phyloP scores from a whole-genome alignment of 176 grass and related monocot genomes.

The Rhipidocladum racemiflorum region DNA sequence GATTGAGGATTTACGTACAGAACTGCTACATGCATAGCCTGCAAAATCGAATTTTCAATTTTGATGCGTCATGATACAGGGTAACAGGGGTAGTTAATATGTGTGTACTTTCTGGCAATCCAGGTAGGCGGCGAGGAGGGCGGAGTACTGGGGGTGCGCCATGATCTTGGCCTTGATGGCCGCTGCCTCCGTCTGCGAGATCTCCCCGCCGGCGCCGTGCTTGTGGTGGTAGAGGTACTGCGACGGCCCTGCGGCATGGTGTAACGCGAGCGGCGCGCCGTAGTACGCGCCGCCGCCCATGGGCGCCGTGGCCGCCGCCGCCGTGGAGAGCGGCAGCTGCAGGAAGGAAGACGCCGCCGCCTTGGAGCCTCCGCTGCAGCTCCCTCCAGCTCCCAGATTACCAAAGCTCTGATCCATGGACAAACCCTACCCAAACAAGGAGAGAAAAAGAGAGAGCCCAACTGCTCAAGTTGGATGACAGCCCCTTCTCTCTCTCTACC shows the following conservation, averaged over 20 bases:
- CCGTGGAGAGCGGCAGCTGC: conserved; percentile 58
- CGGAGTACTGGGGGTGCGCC: conserved; percentile 81
- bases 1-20: background rate
- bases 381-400: conserved; percentile 51
- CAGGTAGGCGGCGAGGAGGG: conserved; percentile 71
- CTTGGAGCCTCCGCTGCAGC: conserved; percentile 37
- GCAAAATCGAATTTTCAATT: background rate
- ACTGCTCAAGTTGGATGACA: background rate
- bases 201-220: conserved; percentile 34
- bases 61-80: background rate
- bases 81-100: background rate
- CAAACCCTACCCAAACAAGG: conserved; percentile 14
- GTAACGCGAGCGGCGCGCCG: conserved; percentile 43
- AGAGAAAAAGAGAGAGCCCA: background rate
- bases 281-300: conserved; percentile 33
- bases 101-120: conserved; percentile 90
- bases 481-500: background rate
- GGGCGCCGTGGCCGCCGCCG: conserved; percentile 19
- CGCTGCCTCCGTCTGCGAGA: conserved; percentile 51
- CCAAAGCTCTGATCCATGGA: conserved; percentile 47
- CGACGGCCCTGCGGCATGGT: conserved; percentile 40
- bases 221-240: conserved; percentile 20
- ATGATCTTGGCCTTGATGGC: conserved; percentile 89
- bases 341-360: conserved; percentile 52
- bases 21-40: background rate